Base-by-base conservation (phyloP, 257 asterid genomes). In the Anisodus tanguticus region DNA sequence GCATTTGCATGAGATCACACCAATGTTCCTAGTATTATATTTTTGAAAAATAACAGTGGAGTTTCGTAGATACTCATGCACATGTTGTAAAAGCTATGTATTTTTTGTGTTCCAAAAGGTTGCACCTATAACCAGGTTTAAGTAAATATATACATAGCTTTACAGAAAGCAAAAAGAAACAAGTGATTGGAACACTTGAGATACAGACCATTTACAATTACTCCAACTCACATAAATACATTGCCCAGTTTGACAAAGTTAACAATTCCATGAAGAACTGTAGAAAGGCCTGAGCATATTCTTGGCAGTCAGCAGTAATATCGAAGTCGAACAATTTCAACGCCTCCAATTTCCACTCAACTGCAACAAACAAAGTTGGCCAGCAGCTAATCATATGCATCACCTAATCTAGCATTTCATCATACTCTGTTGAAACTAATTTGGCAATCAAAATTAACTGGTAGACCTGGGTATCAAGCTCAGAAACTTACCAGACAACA, bases 111-210 rank as follows among this genome's bases (percentile, higher is more conserved):
- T 31, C 35, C 35, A 31, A 31, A 31, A 31, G 35, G 35, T 47
- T 74, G 81, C 19, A 22, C 60, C 16, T 11, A 74, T 51, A 51
- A 76, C 13, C 22, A 76, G 13, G 60, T 51, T 76, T 76, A 53
- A 51, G 63, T 51, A 26, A 26, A 76, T 76, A 76, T 72, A 59
- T 26, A 76, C 41, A 74, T 12, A 76, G 8, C 19, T 26, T 51
- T 51, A 74, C 80, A 74, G 49, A 74, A 31, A 12, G 51, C 63
- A 76, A 76, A 76, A 51, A 72, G 45, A 49, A 49, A 22, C 45
- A 51, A 76, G 47, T 76, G 63, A 26, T 3, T 49, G 80, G 10
- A 11, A 74, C 37, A 49, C 43, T 74, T 49, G 60, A 72, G 5
- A 19, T 51, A 76, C 1, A 76, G 13, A 31, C 37, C 81, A 76